These are phyloP conservation scores for Rubia occidens DNA, from an alignment of 305 asterid species.

Conservation along the genomic window DNA sequence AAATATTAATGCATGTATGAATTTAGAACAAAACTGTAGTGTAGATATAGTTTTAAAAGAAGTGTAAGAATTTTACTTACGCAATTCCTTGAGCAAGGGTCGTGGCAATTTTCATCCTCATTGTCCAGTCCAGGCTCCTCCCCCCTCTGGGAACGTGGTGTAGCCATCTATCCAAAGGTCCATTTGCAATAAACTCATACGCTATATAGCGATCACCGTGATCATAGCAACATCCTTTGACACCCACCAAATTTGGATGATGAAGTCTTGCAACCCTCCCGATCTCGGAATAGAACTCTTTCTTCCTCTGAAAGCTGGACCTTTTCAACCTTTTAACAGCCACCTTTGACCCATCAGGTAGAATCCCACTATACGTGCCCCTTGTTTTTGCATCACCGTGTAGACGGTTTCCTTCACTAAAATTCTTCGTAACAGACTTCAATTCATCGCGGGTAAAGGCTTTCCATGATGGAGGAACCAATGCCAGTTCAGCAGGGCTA, in stretches of 20 bases:
- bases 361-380: constrained; percentile 86
- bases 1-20: neutral
- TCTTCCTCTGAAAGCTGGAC: constrained; percentile 85
- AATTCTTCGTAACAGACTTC: constrained; percentile 77
- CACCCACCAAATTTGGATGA: constrained; percentile 83
- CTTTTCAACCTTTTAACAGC: constrained; percentile 92
- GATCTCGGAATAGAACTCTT: constrained; percentile 89
- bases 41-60: neutral
- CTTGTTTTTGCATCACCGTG: constrained; percentile 93
- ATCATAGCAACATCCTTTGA: constrained; percentile 92
- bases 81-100: constrained; percentile 98
- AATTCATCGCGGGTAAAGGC: constrained; percentile 76
- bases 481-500: constrained; percentile 67
- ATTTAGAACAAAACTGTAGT: neutral
- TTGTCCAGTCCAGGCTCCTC: constrained; percentile 86
- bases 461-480: constrained; percentile 92
- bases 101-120: constrained; percentile 90
- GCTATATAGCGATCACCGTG: constrained; percentile 89
- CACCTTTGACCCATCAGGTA: constrained; percentile 83
- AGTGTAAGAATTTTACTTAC: constrained; percentile 36
- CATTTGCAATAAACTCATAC: constrained; percentile 74
- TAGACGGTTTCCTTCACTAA: constrained; percentile 94
- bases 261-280: constrained; percentile 88
- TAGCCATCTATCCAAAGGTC: constrained; percentile 92
- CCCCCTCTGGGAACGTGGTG: constrained; percentile 93